Evolutionary conservation across 208 protist species (phyloP).

Genomic region (Leishmania amazonensis): DNA sequence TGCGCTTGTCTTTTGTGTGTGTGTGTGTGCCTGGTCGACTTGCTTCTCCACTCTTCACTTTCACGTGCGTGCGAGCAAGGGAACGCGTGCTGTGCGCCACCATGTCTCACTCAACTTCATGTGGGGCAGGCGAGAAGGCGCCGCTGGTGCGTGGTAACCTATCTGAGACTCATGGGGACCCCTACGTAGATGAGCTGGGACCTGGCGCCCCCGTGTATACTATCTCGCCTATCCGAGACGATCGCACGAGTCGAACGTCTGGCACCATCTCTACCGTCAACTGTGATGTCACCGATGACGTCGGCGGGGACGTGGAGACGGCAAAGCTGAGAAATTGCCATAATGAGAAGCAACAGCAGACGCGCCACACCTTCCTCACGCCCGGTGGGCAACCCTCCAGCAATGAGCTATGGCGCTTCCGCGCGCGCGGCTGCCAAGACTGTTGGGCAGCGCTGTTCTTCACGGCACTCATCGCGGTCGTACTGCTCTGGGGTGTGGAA

Average conservation of each 20-base stretch:
- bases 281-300: conserved; percentile 10
- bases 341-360: neutral
- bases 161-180: conserved; percentile 39
- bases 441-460: conserved; percentile 62
- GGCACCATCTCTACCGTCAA: neutral
- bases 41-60: neutral
- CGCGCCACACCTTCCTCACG: conserved; percentile 24
- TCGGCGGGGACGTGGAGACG: neutral
- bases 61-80: neutral
- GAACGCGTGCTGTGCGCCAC: neutral
- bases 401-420: conserved; percentile 73
- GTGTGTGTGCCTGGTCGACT: neutral
- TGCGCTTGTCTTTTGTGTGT: neutral
- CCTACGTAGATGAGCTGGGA: conserved; percentile 43
- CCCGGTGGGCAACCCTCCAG: conserved; percentile 29
- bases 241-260: conserved; percentile 20
- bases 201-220: conserved; percentile 46
- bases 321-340: neutral
- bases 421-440: conserved; percentile 56
- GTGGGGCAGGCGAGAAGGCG: conserved; percentile 1
- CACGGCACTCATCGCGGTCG: conserved; percentile 24
- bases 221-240: conserved; percentile 39
- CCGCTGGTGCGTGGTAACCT: conserved; percentile 15
- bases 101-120: neutral
- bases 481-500: conserved; percentile 41